phyloP scores from a whole-genome alignment of 2,329 filamentous ascomycete genomes.

The Talaromyces atroroseus region DNA sequence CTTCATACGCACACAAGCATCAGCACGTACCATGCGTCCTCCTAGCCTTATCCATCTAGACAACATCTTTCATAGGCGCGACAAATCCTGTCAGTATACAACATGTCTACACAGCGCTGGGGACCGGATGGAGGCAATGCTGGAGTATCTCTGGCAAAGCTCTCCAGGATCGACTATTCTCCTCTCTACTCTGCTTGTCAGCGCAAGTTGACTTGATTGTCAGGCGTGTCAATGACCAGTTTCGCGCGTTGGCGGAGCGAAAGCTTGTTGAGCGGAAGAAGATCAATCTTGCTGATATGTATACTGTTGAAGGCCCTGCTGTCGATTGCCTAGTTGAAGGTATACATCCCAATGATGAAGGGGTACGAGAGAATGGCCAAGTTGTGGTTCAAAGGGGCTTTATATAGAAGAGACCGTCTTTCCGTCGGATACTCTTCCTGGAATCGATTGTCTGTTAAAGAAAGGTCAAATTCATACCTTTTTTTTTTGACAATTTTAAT shows the following conservation, averaged over 20 bases:
- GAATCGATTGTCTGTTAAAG: too few species aligned
- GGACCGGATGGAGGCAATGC: neutral
- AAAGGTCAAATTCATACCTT: too few species aligned
- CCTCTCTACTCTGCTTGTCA: conserved; percentile 34
- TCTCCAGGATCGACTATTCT: neutral
- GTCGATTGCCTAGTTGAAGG: conserved; percentile 1
- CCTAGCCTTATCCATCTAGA: too few species aligned
- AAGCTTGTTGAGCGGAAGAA: conserved; percentile 25
- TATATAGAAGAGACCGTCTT: too few species aligned
- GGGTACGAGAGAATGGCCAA: conserved; percentile 9
- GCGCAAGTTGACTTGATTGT: conserved; percentile 16
- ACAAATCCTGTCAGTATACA: too few species aligned
- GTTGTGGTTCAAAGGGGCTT: neutral
- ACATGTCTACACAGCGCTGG: too few species aligned
- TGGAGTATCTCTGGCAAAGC: neutral
- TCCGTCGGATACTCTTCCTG: too few species aligned
- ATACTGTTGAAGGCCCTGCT: conserved; percentile 7
- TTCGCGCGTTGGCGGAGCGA: conserved; percentile 22
- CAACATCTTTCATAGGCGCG: too few species aligned
- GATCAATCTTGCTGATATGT: conserved; percentile 41
- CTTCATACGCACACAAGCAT: too few species aligned
- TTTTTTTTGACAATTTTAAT: too few species aligned
- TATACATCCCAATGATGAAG: conserved; percentile 3
- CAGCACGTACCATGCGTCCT: too few species aligned
- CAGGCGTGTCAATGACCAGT: conserved; percentile 30